Evolutionary conservation across 768 basidiomycete genomes (phyloP), one percentile per base, ranked within the genome.

Genomic region (Harrya chromipes): DNA sequence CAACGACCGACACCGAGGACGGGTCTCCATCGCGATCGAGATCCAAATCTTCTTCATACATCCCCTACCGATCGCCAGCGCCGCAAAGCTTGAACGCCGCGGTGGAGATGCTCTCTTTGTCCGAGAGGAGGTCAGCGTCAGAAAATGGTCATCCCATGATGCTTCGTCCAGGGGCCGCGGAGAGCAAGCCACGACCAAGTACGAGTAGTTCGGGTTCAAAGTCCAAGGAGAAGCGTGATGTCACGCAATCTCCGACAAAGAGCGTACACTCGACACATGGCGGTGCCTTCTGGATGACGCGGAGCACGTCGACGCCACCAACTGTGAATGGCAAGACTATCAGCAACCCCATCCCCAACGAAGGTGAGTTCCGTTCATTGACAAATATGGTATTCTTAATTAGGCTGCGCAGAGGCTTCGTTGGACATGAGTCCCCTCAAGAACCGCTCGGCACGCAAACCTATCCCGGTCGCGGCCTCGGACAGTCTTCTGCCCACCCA

Each of bases 81-180:
- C 83, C 84, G 1, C 87, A 88, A 68, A 87, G 85, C 54, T 72
- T 90, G 40, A 80, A 77, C 56, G 87, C 86, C 48, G 87, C 85
- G 14, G 70, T 85, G 29, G 84, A 90, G 66, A 78, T 83, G 68
- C 68, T 90, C 10, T 66, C 67, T 13, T 52, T 64, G 37, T 60
- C 69, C 10, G 67, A 68, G 40, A 66, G 43, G 45, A 63, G 57
- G 44, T 57, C 67, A 17, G 36, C 55, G 1, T 69, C 69, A 16
- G 67, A 69, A 35, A 56, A 56, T 39, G 63, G 65, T 12, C 61
- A 56, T 42, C 51, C 53, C 35, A n/a, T 50, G 20, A 46, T 44
- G 10, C 57, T 56, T 33, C 53, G 47, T 36, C 63, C 60, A 5
- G 54, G 55, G 1, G 36, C 33, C 11, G 42, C 23, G 34, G 68